phyloP scores from a whole-genome alignment of 257 asterid species.

The Agastache rugosa region DNA sequence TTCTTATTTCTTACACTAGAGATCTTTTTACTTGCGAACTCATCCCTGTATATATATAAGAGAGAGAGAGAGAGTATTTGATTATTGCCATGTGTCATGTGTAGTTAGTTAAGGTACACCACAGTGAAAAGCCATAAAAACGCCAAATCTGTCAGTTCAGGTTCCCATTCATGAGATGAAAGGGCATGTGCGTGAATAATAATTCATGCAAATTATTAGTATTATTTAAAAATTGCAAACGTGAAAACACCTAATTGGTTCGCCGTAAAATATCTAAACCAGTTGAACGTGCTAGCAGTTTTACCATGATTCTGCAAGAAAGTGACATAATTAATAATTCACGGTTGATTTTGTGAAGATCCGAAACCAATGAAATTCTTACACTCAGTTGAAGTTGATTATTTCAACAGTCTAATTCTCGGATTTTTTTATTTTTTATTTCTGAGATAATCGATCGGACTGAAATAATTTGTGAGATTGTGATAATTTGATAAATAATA shows the following conservation, averaged over 20 bases:
- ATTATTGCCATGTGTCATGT: too few relatives aligned
- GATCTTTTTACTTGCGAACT: too few relatives aligned
- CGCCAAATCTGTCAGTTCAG: background rate
- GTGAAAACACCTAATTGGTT: conserved; percentile 40
- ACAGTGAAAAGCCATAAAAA: background rate
- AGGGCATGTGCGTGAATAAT: background rate
- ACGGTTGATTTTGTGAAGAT: background rate
- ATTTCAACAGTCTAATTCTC: background rate
- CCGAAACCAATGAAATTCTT: background rate
- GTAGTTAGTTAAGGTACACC: too few relatives aligned
- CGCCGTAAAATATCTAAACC: background rate
- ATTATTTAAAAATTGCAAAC: background rate
- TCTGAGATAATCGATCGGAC: too few relatives aligned
- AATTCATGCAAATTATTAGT: background rate
- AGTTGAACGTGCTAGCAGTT: background rate
- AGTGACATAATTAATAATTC: background rate
- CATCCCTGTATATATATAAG: too few relatives aligned
- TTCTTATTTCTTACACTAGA: too few relatives aligned
- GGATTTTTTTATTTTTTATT: too few relatives aligned
- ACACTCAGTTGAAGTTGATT: background rate
- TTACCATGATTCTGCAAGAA: background rate
- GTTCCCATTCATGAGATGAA: background rate
- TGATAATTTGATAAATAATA: too few relatives aligned
- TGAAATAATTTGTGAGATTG: too few relatives aligned
- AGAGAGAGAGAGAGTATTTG: too few relatives aligned